phyloP scores from a whole-genome alignment of 1,139 yeast species.

The Saccharomycopsis hybrid region DNA sequence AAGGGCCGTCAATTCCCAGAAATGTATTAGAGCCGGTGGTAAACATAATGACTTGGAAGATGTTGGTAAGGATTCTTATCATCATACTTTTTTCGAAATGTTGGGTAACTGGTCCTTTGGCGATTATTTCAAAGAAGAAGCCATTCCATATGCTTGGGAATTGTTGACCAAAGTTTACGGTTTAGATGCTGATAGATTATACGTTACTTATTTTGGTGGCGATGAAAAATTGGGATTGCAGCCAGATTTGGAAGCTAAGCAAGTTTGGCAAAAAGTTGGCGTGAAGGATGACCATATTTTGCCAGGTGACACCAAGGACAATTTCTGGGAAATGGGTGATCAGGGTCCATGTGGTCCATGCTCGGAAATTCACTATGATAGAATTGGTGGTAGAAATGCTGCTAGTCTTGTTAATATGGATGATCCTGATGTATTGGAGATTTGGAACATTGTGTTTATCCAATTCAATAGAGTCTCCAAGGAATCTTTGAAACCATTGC shows the following conservation, averaged over 20 bases:
- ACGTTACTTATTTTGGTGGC: slow-evolving; percentile 95
- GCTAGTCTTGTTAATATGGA: slow-evolving; percentile 84
- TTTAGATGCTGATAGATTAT: slow-evolving; percentile 68
- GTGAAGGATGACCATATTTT: slow-evolving; percentile 87
- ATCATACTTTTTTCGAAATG: slow-evolving; percentile 98
- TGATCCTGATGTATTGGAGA: slow-evolving; percentile 95
- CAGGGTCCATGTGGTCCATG: slow-evolving; percentile 99
- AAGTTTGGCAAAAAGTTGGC: slow-evolving; percentile 81
- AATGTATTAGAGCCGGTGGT: slow-evolving; percentile 99
- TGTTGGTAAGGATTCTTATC: slow-evolving; percentile 96
- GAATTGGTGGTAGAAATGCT: slow-evolving; percentile 97
- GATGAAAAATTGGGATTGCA: slow-evolving; percentile 76
- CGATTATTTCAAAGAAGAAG: slow-evolving; percentile 94
- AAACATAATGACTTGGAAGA: slow-evolving; percentile 98
- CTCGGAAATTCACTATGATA: slow-evolving; percentile 93
- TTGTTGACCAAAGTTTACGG: slow-evolving; percentile 79
- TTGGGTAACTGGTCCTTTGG: slow-evolving; percentile 99
- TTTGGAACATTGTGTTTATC: slow-evolving; percentile 96
- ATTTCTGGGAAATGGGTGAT: slow-evolving; percentile 99
- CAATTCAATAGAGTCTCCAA: slow-evolving; percentile 94
- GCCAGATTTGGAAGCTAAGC: slow-evolving; percentile 91
- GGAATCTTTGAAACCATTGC: slow-evolving; percentile 72
- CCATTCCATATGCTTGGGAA: slow-evolving; percentile 86
- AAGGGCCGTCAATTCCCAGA: slow-evolving; percentile 92
- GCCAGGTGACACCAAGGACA: slow-evolving; percentile 86